A percentile compares a stretch with the other conserved stretches of the same genome.
Conservation (phyloP, 1,284 basidiomycete species). For the Leccinum subfulvum region DNA sequence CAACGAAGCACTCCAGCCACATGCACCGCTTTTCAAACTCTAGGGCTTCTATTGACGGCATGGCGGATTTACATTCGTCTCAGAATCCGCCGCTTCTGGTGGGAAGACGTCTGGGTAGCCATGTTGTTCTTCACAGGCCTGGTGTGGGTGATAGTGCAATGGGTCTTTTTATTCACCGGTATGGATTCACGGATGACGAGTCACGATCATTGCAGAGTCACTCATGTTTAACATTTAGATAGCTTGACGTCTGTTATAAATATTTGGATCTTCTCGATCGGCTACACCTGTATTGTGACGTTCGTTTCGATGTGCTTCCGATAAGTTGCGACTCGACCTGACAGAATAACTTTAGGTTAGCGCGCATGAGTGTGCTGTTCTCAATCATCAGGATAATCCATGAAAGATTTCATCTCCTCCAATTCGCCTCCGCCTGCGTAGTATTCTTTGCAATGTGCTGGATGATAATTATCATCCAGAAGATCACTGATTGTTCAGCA, state of each 20-base stretch:
- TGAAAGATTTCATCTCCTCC: not conserved
- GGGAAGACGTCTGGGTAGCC: slow-evolving; percentile 14
- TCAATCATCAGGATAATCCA: slow-evolving; percentile 11
- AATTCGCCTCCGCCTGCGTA: slow-evolving; percentile 3
- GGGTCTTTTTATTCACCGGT: slow-evolving; percentile 3
- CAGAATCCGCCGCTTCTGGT: slow-evolving; percentile 16
- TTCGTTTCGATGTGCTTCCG: not conserved
- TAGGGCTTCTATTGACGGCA: slow-evolving; percentile 11
- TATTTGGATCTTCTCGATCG: not conserved
- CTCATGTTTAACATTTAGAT: not conserved
- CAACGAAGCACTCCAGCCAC: slow-evolving; percentile 8
- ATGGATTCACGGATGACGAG: no score
- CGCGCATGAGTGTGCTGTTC: slow-evolving; percentile 5
- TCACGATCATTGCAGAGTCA: not conserved
- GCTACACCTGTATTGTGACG: slow-evolving; percentile 1
- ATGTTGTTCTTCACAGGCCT: slow-evolving; percentile 2
- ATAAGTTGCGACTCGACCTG: not conserved
- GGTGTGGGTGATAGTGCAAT: not conserved
- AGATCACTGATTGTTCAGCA: slow-evolving; percentile 5
- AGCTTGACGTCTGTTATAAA: not conserved
- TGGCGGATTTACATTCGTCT: slow-evolving; percentile 16
- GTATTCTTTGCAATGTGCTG: slow-evolving; percentile 9
- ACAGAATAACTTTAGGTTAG: not conserved
- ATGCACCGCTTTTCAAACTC: not conserved
- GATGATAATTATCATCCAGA: not conserved